Conservation (phyloP, 495 filamentous ascomycete species). For the Neurospora sp. region DNA sequence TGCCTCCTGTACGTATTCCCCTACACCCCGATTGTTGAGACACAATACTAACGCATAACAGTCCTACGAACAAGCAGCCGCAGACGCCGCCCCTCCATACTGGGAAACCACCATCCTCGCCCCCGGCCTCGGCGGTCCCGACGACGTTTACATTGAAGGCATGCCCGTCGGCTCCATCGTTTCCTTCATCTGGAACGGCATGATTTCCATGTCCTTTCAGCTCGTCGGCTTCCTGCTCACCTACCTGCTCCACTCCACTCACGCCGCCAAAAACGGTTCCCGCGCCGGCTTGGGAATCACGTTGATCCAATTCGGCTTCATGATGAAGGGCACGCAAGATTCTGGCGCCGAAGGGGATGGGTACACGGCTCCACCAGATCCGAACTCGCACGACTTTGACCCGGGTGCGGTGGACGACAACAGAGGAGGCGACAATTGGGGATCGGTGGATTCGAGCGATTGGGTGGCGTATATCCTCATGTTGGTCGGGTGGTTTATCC, state of each 20-base stretch:
- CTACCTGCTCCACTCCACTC: conserved; percentile 93
- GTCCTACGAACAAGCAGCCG: conserved; percentile 98
- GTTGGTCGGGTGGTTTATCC: conserved; percentile 96
- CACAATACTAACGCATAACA: conserved; percentile 31
- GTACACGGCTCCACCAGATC: conserved; percentile 63
- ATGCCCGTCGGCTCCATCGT: conserved; percentile 93
- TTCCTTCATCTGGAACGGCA: conserved; percentile 94
- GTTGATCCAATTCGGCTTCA: conserved; percentile 93
- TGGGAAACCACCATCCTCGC: conserved; percentile 98
- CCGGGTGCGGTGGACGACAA: conserved; percentile 48
- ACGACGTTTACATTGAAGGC: conserved; percentile 95
- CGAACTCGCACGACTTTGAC: conserved; percentile 84
- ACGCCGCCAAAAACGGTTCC: conserved; percentile 95
- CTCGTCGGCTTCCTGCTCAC: conserved; percentile 95
- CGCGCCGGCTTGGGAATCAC: conserved; percentile 90
- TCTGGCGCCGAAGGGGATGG: conserved; percentile 32
- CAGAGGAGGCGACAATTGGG: conserved; percentile 27
- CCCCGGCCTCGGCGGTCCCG: conserved; percentile 66
- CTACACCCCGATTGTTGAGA: not conserved
- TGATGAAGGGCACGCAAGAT: conserved; percentile 53
- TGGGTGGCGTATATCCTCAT: conserved; percentile 91
- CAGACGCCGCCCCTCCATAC: conserved; percentile 92
- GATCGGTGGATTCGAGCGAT: conserved; percentile 58
- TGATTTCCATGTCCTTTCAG: conserved; percentile 98
- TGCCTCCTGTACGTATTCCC: conserved; percentile 68